Base-by-base conservation (phyloP, 257 asterid species). In the Lycium ferocissimum region DNA sequence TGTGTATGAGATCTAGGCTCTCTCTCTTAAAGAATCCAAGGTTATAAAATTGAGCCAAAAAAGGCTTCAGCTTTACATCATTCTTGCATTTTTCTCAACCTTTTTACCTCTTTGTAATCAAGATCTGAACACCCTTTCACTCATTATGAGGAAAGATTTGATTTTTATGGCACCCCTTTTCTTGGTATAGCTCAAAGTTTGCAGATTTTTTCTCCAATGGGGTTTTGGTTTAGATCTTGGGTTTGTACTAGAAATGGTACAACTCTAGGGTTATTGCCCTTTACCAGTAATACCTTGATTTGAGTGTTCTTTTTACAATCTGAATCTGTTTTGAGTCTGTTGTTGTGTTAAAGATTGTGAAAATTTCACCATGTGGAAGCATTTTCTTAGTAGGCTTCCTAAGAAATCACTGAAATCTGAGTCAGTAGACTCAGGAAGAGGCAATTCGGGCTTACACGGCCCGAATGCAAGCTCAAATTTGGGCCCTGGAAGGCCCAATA, bases 291-390 rank as follows among this genome's bases (percentile, higher is more conserved):
- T 56, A 15, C 26, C 53, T 58, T 45, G 79, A 72, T 45, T 67
- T 12, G 69, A 81, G 79, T 8, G 57, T 37, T 45, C 1, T 11
- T 45, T 9, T 15, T 9, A 35, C 62, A 47, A 14, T 3, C 6
- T 71, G 45, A 8, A 6, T 18, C n/a, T 43, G 22, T 83, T 72
- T 38, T 75, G 63, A 26, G 71, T 22, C 7, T 61, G 58, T 66
- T 18, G 51, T 20, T 66, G 59, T 67, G 59, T 38, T 33, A 33
- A 53, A 62, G 75, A 33, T 33, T 22, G 69, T 82, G 84, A 83
- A 81, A 81, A 78, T 15, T 62, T 40, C 40, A 92, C 33, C 88
- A 95, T 96, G 99, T 93, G 93, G 97, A 96, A 94, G 90, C 94
- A 92, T 86, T 61, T 94, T 84, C 89, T 96, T 56, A 91, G 89